Evolutionary conservation across 1,284 basidiomycete species (phyloP).

Genomic region (Austroboletus niveus): DNA sequence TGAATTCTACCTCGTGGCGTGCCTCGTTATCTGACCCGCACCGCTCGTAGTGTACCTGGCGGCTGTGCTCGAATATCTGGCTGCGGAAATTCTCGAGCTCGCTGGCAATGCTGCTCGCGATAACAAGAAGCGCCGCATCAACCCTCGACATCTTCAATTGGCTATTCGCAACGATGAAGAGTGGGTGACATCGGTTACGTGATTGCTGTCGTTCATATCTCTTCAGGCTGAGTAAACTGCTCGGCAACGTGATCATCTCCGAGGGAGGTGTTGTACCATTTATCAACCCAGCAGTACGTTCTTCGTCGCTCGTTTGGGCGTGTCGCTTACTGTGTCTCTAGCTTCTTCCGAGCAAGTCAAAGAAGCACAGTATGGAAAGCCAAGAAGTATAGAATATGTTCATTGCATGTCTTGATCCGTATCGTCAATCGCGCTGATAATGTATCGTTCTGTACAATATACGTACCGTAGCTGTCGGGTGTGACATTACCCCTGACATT

Average conservation of each 20-base stretch:
- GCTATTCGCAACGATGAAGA: conserved; percentile 88
- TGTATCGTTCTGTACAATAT: conserved; percentile 11
- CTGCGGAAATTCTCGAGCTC: conserved; percentile 75
- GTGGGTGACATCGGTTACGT: conserved; percentile 34
- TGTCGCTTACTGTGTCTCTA: conserved; percentile 1
- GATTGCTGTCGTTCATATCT: not conserved
- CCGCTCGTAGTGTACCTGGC: conserved; percentile 65
- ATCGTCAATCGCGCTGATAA: conserved; percentile 8
- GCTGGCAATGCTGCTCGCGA: conserved; percentile 70
- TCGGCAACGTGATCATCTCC: conserved; percentile 86
- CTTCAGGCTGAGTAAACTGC: conserved; percentile 59
- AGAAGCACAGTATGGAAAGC: conserved; percentile 34
- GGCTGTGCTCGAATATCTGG: conserved; percentile 69
- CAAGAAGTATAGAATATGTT: conserved; percentile 28
- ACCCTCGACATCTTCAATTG: conserved; percentile 86
- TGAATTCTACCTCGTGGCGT: not conserved
- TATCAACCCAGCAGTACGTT: conserved; percentile 36
- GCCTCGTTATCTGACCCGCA: conserved; percentile 12
- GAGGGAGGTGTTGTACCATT: conserved; percentile 86
- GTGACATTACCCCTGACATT: not conserved
- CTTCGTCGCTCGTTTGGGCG: not conserved
- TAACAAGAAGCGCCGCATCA: conserved; percentile 83
- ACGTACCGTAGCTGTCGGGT: not conserved
- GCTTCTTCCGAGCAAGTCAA: conserved; percentile 32
- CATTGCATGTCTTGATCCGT: not conserved